Evolutionary conservation across 352 stramenopile genomes (phyloP).

Genomic region (Peronospora farinosa): DNA sequence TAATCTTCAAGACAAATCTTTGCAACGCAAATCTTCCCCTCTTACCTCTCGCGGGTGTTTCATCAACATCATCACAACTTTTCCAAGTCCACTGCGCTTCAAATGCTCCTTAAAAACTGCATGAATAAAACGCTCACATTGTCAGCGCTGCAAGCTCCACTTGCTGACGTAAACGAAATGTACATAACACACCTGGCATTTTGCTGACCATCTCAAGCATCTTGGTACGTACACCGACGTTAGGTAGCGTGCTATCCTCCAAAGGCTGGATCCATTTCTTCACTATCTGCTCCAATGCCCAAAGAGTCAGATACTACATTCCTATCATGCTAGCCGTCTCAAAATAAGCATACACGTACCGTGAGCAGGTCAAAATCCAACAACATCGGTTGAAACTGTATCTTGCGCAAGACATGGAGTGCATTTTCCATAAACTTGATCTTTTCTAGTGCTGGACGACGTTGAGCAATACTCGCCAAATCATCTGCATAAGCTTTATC

Average conservation of each 20-base stretch:
- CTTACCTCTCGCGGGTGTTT: slow-evolving; percentile 79
- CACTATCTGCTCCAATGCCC: slow-evolving; percentile 50
- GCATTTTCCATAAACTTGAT: slow-evolving; percentile 80
- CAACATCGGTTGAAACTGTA: slow-evolving; percentile 83
- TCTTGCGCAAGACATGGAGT: slow-evolving; percentile 66
- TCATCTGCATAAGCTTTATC: slow-evolving; percentile 84
- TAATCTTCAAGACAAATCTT: not conserved
- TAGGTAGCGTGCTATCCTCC: slow-evolving; percentile 69
- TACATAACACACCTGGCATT: slow-evolving; percentile 46
- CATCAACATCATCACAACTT: slow-evolving; percentile 85
- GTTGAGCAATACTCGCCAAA: slow-evolving; percentile 51
- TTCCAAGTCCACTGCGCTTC: slow-evolving; percentile 85
- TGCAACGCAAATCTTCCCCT: not conserved
- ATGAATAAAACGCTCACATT: not conserved
- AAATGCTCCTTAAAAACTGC: slow-evolving; percentile 86
- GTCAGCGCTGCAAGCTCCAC: not conserved
- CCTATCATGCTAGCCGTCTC: not conserved
- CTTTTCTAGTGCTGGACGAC: slow-evolving; percentile 65
- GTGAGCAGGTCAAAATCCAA: slow-evolving; percentile 83
- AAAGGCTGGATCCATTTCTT: slow-evolving; percentile 88
- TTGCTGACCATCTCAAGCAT: slow-evolving; percentile 78
- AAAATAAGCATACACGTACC: slow-evolving; percentile 25
- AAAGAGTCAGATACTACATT: not conserved
- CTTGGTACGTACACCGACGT: slow-evolving; percentile 80
- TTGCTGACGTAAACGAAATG: not conserved